Evolutionary conservation across 2,329 filamentous ascomycete species (phyloP).

Genomic region (Cladophialophora psammophila): DNA sequence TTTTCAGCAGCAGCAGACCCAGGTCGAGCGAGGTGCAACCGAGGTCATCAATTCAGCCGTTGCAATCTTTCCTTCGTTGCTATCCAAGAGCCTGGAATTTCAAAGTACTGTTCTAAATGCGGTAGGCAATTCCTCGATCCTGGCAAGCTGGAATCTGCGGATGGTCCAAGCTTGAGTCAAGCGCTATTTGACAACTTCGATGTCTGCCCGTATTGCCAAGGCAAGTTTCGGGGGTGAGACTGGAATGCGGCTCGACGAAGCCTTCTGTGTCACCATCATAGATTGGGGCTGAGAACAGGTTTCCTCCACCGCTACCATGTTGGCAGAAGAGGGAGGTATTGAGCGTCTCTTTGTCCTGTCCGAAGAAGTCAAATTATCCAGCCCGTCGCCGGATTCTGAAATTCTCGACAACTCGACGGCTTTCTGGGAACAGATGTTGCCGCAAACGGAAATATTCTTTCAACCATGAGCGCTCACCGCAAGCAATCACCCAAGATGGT

Average conservation of each 20-base stretch:
- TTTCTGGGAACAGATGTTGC: conserved; percentile 24
- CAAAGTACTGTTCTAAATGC: conserved; percentile 41
- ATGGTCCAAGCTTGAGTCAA: conserved; percentile 37
- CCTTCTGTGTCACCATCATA: conserved; percentile 34
- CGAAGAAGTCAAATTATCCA: conserved; percentile 29
- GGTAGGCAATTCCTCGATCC: conserved; percentile 40
- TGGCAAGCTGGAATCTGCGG: conserved; percentile 34
- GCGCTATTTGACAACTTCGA: conserved; percentile 39
- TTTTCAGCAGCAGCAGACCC: conserved; percentile 22
- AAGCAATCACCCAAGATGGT: conserved; percentile 31
- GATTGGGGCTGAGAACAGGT: conserved; percentile 29
- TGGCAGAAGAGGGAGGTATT: neutral
- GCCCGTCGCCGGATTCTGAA: conserved; percentile 7
- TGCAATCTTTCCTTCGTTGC: conserved; percentile 40
- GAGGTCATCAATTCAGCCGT: conserved; percentile 39
- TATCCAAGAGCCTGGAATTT: conserved; percentile 42
- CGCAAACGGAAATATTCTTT: conserved; percentile 39
- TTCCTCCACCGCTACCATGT: conserved; percentile 1
- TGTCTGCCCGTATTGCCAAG: conserved; percentile 42
- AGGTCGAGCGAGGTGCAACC: conserved; percentile 30
- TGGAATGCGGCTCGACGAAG: conserved; percentile 37
- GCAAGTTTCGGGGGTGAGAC: conserved; percentile 39
- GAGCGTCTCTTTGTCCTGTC: conserved; percentile 27
- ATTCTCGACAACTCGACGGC: conserved; percentile 9
- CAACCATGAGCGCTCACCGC: conserved; percentile 22